These are phyloP conservation scores for Scenedesmus sp. DNA, from an alignment of 163 green algal genomes.

Conservation along the genomic window DNA sequence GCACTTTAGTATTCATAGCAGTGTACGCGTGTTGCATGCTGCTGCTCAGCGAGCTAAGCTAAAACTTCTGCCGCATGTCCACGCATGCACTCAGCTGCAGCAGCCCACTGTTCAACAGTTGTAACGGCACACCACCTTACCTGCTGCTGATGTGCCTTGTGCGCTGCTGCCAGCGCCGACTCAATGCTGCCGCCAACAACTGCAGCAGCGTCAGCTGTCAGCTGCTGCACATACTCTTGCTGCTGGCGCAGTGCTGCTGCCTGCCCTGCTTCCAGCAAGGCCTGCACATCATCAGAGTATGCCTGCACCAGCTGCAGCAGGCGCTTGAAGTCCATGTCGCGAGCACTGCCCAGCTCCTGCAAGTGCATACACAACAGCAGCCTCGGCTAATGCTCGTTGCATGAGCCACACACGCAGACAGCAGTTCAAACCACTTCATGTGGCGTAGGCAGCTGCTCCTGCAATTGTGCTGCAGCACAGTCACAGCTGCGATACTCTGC, in stretches of 20 bases:
- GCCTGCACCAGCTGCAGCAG: constrained; percentile 2
- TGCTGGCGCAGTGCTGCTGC: background rate
- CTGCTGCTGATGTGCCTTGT: constrained; percentile 26
- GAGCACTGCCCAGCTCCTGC: constrained; percentile 25
- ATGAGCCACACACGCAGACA: background rate
- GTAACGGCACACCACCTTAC: background rate
- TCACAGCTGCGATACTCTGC: background rate
- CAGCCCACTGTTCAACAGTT: background rate
- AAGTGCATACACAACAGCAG: background rate
- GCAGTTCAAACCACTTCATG: too few relatives aligned
- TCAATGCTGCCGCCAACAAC: constrained; percentile 30
- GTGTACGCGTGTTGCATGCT: background rate
- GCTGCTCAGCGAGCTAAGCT: background rate
- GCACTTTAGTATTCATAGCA: too few relatives aligned
- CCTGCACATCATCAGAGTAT: constrained; percentile 21
- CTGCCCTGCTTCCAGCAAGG: background rate
- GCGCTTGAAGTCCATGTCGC: constrained; percentile 15
- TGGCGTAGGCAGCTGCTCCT: too few relatives aligned
- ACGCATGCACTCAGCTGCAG: background rate
- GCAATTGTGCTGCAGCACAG: too few relatives aligned
- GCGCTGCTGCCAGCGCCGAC: constrained; percentile 14
- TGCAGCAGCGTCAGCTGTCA: constrained; percentile 3
- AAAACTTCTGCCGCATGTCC: background rate
- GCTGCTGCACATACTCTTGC: background rate
- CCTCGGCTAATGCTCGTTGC: background rate